Base-by-base conservation (phyloP, 495 filamentous ascomycete species). In the Neurospora sp. region DNA sequence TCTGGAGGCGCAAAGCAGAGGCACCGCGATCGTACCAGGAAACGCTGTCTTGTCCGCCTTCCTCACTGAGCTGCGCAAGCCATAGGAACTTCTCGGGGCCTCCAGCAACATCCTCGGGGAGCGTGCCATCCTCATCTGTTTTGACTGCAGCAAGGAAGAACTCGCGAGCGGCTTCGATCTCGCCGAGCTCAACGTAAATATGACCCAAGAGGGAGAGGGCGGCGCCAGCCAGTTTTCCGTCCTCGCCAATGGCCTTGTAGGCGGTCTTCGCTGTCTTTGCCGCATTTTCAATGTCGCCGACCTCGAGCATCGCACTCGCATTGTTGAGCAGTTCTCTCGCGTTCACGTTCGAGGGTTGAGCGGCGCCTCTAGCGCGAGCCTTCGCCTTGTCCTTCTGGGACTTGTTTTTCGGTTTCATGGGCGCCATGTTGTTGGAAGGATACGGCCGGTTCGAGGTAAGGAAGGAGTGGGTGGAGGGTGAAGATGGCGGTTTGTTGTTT, bases 61-160 rank as follows among this genome's bases (percentile, higher is more conserved):
- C 88, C 71, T 96, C 92, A 80, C 90, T 92, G 79, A 99, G 86
- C 82, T 99, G 96, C 62, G 96, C 96, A 36, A 98, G 86, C 90
- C 94, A 98, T 2, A 99, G 83, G 79, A 98, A 98, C 81, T 97
- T 98, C 78, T 98, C 96, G 0, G 94, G 89, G 0, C 94, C 96
- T 9, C 92, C 93, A 21, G 93, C 93, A 19, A 83, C 48, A 17
- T 84, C 83, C 59, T 89, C 86, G 62, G 89, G 84, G 5, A 85
- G 83, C 71, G 89, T 85, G 4, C 95, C 95, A 71, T 91, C 87
- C 8, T 90, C 88, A 79, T 98, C 96, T 13, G 92, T 81, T 9
- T 86, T 81, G 38, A 90, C 91, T 0, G 96, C 94, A 10, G 83
- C 82, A 34, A 88, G 76, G 78, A 97, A 97, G 77, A 88, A 89